These are phyloP conservation scores for Cryphonectria radicalis DNA, from an alignment of 2,329 filamentous ascomycete genomes.

Conservation along the genomic window DNA sequence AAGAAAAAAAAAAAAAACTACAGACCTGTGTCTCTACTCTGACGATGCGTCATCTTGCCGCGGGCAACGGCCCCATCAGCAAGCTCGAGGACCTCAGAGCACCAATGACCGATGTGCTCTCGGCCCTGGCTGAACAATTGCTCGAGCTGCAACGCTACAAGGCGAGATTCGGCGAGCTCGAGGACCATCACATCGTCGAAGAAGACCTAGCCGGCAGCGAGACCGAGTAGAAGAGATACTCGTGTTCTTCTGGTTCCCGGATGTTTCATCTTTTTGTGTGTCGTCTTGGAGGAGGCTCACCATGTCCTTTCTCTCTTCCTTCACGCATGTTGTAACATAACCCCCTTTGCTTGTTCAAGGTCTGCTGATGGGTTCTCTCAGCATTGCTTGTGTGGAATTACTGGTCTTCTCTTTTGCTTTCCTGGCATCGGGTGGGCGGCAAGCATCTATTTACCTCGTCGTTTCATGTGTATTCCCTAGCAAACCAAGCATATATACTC, in stretches of 20 bases:
- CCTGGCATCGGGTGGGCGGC: slow-evolving; percentile 21
- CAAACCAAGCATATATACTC: slow-evolving; percentile 20
- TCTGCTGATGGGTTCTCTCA: not conserved
- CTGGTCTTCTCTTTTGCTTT: not conserved
- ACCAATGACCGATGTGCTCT: slow-evolving; percentile 75
- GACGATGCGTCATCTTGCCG: slow-evolving; percentile 76
- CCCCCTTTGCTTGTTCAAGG: not conserved
- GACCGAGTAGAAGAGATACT: slow-evolving; percentile 41
- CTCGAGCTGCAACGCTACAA: slow-evolving; percentile 67
- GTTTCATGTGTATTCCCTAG: slow-evolving; percentile 11
- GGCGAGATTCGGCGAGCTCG: slow-evolving; percentile 53
- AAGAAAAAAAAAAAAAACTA: not conserved
- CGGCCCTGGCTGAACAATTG: slow-evolving; percentile 63
- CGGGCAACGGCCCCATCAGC: slow-evolving; percentile 65
- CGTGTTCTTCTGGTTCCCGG: not conserved
- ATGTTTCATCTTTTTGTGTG: not conserved
- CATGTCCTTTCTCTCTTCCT: not conserved
- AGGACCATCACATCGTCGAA: slow-evolving; percentile 31
- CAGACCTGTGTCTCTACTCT: slow-evolving; percentile 84
- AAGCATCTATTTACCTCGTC: slow-evolving; percentile 28
- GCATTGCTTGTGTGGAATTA: not conserved
- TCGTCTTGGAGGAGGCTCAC: not conserved
- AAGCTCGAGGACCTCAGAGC: slow-evolving; percentile 74
- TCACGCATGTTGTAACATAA: slow-evolving; percentile 26
- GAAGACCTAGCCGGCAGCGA: slow-evolving; percentile 40